These are phyloP conservation scores for Neckera pumila DNA, from an alignment of 225 moss, liverwort and hornwort species.

Conservation along the genomic window DNA sequence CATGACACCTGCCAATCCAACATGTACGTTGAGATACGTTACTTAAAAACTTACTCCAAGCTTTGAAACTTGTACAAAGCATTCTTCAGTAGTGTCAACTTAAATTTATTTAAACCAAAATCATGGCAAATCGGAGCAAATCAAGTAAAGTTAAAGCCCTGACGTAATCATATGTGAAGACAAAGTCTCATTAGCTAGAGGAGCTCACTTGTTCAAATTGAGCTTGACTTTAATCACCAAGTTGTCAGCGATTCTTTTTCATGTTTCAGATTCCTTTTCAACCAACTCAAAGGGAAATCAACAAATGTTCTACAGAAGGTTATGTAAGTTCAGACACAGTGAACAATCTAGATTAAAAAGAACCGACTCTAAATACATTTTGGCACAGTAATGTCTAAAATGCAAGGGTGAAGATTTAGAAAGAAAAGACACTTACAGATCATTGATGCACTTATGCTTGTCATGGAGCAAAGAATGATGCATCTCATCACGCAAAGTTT, in stretches of 20 bases:
- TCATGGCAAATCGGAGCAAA: background rate
- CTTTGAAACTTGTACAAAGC: background rate
- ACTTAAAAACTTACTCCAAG: background rate
- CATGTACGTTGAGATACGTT: background rate
- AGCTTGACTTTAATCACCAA: background rate
- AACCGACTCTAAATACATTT: background rate
- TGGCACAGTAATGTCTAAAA: background rate
- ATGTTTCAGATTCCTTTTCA: background rate
- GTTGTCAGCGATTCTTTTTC: background rate
- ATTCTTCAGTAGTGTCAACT: background rate
- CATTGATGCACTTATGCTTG: slow-evolving; percentile 89
- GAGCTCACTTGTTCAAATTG: background rate
- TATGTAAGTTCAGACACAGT: background rate
- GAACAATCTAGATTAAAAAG: background rate
- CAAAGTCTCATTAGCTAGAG: background rate
- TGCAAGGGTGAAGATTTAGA: background rate
- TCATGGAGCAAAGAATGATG: slow-evolving; percentile 79
- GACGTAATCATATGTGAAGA: background rate
- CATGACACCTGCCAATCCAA: slow-evolving; percentile 59
- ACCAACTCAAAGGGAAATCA: background rate
- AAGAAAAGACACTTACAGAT: slow-evolving; percentile 33
- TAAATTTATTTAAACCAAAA: background rate
- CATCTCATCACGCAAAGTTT: slow-evolving; percentile 70
- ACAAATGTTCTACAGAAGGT: background rate
- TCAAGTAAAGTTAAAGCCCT: background rate